These are phyloP conservation scores for Mallotus nudiflorus DNA, from an alignment of 345 rosid species.

Conservation along the genomic window DNA sequence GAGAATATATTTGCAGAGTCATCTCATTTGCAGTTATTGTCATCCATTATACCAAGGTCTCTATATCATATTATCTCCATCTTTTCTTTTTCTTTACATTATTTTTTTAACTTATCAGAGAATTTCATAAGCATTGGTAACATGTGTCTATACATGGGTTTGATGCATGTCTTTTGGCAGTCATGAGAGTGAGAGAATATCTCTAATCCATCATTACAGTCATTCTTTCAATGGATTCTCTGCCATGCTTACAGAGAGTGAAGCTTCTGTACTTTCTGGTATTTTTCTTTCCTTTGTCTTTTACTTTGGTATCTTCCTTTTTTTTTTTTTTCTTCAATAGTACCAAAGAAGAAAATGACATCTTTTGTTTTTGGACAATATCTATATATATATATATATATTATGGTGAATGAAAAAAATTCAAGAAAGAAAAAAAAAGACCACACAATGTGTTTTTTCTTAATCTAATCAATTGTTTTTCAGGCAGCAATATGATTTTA, in stretches of 20 bases:
- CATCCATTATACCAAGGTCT: slow-evolving; percentile 53
- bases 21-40: slow-evolving; percentile 46
- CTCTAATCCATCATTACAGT: slow-evolving; percentile 48
- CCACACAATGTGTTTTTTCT: too few species aligned
- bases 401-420: not conserved
- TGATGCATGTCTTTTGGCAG: slow-evolving; percentile 26
- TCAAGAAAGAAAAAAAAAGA: not conserved
- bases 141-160: not conserved
- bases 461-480: too few species aligned
- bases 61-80: not conserved
- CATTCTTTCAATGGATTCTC: slow-evolving; percentile 82
- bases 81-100: not conserved
- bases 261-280: slow-evolving; percentile 69
- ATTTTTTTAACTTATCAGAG: not conserved
- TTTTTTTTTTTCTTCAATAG: not conserved
- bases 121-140: too few species aligned
- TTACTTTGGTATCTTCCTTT: not conserved
- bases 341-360: not conserved
- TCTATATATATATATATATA: too few species aligned
- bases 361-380: not conserved
- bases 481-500: too few species aligned
- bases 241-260: slow-evolving; percentile 63
- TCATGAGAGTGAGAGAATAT: slow-evolving; percentile 42
- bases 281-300: not conserved
- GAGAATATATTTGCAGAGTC: slow-evolving; percentile 27